Evolutionary conservation across 1,284 basidiomycete genomes (phyloP).

Genomic region (Ustilago vetiveriae): DNA sequence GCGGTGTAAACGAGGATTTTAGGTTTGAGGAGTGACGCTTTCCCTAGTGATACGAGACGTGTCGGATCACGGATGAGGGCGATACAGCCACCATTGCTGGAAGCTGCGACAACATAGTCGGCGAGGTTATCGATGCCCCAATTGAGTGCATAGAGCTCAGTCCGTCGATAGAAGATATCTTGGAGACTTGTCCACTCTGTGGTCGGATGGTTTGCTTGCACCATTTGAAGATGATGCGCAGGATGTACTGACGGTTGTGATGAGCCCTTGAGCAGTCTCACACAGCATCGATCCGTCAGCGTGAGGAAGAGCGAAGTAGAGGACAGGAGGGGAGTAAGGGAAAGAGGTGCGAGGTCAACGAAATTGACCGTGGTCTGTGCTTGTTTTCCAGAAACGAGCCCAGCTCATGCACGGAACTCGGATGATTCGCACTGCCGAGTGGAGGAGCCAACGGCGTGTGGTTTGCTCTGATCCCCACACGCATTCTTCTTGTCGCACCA

Average conservation of each 20-base stretch:
- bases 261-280: not conserved
- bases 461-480: not conserved
- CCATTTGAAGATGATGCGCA: conserved; percentile 12
- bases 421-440: conserved; percentile 1
- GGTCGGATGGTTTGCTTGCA: conserved; percentile 47
- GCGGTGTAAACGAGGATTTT: conserved; percentile 71
- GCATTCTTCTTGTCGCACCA: too few species aligned
- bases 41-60: conserved; percentile 80
- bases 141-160: conserved; percentile 83
- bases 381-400: not conserved
- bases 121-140: conserved; percentile 82
- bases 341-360: not conserved
- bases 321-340: too few species aligned
- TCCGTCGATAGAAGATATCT: conserved; percentile 71
- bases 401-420: conserved; percentile 3
- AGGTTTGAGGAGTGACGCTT: conserved; percentile 76
- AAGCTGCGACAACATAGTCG: conserved; percentile 83
- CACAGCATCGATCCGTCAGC: too few species aligned
- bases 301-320: too few species aligned
- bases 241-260: not conserved
- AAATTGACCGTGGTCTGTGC: conserved; percentile 3
- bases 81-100: conserved; percentile 84
- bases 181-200: conserved; percentile 61
- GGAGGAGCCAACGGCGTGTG: too few species aligned
- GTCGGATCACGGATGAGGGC: conserved; percentile 87